Conservation (phyloP, 352 stramenopile genomes). For the Phytophthora pisi region DNA sequence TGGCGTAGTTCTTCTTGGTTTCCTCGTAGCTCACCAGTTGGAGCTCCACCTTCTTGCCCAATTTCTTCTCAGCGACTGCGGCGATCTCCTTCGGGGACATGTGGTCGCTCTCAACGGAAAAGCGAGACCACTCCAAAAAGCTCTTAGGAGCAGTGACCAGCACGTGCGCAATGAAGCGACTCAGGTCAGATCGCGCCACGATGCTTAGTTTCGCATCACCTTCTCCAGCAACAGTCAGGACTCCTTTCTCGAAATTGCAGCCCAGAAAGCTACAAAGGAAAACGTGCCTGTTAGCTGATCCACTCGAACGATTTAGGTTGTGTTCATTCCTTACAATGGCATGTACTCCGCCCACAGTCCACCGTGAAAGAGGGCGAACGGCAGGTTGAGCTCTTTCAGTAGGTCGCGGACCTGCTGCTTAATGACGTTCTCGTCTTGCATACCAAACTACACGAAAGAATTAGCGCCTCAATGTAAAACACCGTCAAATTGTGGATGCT, state of each 20-base stretch:
- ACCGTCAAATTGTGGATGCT: background rate
- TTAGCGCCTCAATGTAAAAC: background rate
- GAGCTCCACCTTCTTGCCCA: constrained; percentile 38
- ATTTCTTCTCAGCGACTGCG: constrained; percentile 32
- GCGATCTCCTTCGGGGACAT: constrained; percentile 29
- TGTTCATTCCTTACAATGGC: background rate
- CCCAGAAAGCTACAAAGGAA: constrained; percentile 13
- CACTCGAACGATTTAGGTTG: too few relatives aligned
- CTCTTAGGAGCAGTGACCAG: constrained; percentile 20
- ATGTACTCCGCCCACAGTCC: constrained; percentile 33
- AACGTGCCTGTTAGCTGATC: background rate
- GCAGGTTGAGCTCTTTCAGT: constrained; percentile 31
- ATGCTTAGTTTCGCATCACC: constrained; percentile 31
- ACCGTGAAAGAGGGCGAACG: constrained; percentile 30
- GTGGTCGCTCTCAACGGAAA: constrained; percentile 30
- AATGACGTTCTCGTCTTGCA: constrained; percentile 12
- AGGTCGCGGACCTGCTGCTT: constrained; percentile 31
- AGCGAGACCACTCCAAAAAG: constrained; percentile 19
- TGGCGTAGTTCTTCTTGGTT: constrained; percentile 33
- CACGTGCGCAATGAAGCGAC: constrained; percentile 33
- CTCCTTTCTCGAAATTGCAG: constrained; percentile 27
- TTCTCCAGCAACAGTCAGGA: constrained; percentile 26
- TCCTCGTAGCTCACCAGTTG: constrained; percentile 23
- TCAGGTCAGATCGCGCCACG: constrained; percentile 15
- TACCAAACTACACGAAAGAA: constrained; percentile 13